Base-by-base conservation (phyloP, 1,139 yeast genomes). In the Scheffersomyces lignicola region DNA sequence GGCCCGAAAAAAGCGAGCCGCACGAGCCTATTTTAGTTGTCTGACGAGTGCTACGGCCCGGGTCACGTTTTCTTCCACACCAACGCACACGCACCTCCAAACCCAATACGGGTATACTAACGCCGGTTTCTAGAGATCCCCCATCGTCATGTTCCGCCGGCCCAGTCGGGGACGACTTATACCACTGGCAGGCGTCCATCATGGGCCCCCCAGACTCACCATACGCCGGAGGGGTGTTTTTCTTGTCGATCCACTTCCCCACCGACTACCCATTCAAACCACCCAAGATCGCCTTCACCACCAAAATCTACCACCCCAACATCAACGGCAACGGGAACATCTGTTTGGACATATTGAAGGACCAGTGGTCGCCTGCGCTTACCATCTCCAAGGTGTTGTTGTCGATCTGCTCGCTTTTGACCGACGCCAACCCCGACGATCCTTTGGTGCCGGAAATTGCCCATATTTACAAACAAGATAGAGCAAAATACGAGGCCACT, bases 101-200 rank as follows among this genome's bases (percentile, higher is more conserved):
- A n/a, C n/a, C n/a, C n/a, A n/a, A n/a, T n/a, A n/a, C n/a, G n/a
- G n/a, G n/a, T n/a, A n/a, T n/a, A n/a, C n/a, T n/a, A n/a, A n/a
- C n/a, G n/a, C n/a, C n/a, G n/a, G n/a, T 27, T 26, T 41, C 32
- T 43, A 87, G 96, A 77, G 99, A 92, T 63, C 99, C 98, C 47
- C 98, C 98, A 56, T 87, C 97, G 41, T 89, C 97, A 34, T 94
- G 98, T 69, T 89, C 97, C 27, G 98, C 98, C 8, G 99, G 98
- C 34, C 99, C 99, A 54, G 95, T 88, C 34, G 97, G 97, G 38
- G 97, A 92, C 56, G 96, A 88, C 60, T 74, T 88, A 60, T 88
- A 83, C 70, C 95, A 87, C 74, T 88, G 96, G 96, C 96, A 88
- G 67, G 96, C 96, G 32, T 87, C 96, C 39, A 88, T 88, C 62